Percentiles rank a stretch among this genome's conserved stretches.
phyloP scores from a whole-genome alignment of 1,139 yeast genomes.

The Sugiyamaella japonica region DNA sequence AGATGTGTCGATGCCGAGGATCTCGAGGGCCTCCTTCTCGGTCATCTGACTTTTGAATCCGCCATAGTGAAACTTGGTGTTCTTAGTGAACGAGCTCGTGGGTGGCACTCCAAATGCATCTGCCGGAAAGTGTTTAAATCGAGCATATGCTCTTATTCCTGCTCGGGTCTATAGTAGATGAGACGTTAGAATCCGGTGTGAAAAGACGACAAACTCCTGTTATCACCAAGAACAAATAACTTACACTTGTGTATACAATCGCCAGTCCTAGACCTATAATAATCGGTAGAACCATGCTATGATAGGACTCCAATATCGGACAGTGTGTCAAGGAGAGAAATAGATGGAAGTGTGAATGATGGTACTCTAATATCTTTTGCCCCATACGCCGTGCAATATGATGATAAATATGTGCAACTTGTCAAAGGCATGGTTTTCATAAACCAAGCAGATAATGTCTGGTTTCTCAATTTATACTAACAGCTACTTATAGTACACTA shows the following conservation, averaged over 20 bases:
- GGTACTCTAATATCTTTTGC: not conserved
- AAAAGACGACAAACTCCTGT: no score
- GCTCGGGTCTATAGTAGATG: conserved; percentile 32
- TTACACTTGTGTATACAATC: conserved; percentile 32
- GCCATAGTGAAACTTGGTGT: conserved; percentile 34
- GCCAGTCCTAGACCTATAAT: conserved; percentile 33
- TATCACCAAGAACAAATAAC: not conserved
- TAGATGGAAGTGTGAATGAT: not conserved
- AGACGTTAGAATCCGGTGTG: not conserved
- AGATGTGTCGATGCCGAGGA: conserved; percentile 35
- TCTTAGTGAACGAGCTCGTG: conserved; percentile 18
- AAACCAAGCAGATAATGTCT: no score
- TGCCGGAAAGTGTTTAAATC: conserved; percentile 38
- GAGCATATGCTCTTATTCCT: conserved; percentile 38
- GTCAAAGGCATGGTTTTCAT: no score
- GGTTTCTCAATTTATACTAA: no score
- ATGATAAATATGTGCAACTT: not conserved
- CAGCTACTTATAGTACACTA: no score
- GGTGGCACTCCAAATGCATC: conserved; percentile 35
- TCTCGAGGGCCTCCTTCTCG: conserved; percentile 39
- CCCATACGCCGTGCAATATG: not conserved
- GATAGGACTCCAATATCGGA: no score
- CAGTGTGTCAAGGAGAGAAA: not conserved
- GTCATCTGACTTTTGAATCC: conserved; percentile 42
- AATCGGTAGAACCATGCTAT: conserved; percentile 27